phyloP scores from a whole-genome alignment of 768 basidiomycete species.

The Lepiota venenata region DNA sequence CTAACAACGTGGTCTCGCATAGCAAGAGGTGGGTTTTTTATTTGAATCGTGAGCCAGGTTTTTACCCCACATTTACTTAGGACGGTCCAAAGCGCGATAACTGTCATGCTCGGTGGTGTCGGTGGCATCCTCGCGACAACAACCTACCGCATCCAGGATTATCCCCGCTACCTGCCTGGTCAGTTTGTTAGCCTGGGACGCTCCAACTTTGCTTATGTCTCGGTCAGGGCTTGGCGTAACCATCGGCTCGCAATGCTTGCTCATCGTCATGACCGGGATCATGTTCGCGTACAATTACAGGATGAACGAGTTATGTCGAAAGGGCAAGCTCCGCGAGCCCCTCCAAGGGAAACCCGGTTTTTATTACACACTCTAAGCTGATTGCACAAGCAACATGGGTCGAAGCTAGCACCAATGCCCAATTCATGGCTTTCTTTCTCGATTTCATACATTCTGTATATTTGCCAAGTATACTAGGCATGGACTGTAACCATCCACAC shows the following conservation, averaged over 20 bases:
- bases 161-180: slow-evolving; percentile 44
- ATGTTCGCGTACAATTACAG: slow-evolving; percentile 33
- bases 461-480: too few relatives aligned
- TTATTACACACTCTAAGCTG: slow-evolving; percentile 32
- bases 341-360: slow-evolving; percentile 35
- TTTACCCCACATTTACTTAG: slow-evolving; percentile 15
- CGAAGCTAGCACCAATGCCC: not conserved
- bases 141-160: slow-evolving; percentile 37
- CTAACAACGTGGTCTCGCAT: slow-evolving; percentile 47
- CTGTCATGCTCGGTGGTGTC: slow-evolving; percentile 37
- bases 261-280: slow-evolving; percentile 29
- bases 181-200: slow-evolving; percentile 2
- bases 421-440: not conserved
- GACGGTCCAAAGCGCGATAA: slow-evolving; percentile 35
- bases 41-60: not conserved
- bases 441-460: too few relatives aligned
- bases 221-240: slow-evolving; percentile 34
- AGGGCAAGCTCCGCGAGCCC: slow-evolving; percentile 27
- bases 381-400: not conserved
- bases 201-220: not conserved
- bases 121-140: slow-evolving; percentile 43
- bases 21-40: slow-evolving; percentile 32
- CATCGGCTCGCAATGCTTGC: slow-evolving; percentile 35
- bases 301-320: slow-evolving; percentile 32
- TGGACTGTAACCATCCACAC: too few relatives aligned